Percentiles rank a stretch among this genome's conserved stretches.
Conservation (phyloP, 169 alveolate genomes). For the Plasmodium coatneyi region DNA sequence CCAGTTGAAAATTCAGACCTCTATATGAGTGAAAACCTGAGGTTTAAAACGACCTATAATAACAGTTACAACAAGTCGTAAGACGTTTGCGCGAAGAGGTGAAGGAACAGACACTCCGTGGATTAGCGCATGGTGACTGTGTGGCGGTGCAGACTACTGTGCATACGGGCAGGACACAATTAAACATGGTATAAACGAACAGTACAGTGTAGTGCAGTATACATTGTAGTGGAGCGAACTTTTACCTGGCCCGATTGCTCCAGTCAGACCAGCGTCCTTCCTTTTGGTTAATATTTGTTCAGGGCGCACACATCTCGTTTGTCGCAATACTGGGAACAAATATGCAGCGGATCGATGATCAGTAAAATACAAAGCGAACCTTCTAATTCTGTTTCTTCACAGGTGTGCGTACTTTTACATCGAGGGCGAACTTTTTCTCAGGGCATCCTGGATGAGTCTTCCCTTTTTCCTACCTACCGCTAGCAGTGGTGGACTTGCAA, state of each 20-base stretch:
- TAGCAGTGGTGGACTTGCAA: not conserved
- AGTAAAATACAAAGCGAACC: not conserved
- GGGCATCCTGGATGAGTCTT: not conserved
- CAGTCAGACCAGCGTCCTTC: not conserved
- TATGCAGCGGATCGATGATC: not conserved
- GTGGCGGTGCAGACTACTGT: not conserved
- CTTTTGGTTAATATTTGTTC: not conserved
- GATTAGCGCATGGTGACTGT: not conserved
- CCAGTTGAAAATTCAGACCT: slow-evolving; percentile 57
- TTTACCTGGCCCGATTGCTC: not conserved
- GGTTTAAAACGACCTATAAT: slow-evolving; percentile 70
- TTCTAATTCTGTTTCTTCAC: not conserved
- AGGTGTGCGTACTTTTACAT: not conserved
- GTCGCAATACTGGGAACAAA: not conserved
- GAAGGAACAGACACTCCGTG: not conserved
- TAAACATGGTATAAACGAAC: not conserved
- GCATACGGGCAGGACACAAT: not conserved
- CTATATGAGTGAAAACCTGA: slow-evolving; percentile 53
- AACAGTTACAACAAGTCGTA: slow-evolving; percentile 9
- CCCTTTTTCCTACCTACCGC: not conserved
- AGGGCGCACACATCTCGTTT: not conserved
- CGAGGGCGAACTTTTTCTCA: not conserved
- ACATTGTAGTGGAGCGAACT: not conserved
- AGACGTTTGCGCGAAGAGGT: not conserved
- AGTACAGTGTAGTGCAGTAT: not conserved